phyloP scores from a whole-genome alignment of 1,139 yeast species.

The Kluyveromyces sp. region DNA sequence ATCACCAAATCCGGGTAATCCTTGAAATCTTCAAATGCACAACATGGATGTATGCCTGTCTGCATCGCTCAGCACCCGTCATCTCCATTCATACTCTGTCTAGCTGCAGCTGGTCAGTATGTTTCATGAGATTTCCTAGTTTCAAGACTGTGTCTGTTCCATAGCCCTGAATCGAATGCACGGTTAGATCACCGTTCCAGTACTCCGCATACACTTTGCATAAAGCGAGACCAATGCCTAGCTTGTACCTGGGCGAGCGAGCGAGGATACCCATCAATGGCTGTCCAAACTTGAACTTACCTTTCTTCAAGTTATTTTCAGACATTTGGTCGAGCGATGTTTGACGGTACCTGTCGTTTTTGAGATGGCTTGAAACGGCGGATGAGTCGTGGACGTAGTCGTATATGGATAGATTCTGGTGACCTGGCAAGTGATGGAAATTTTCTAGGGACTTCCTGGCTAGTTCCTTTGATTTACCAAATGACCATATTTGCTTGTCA shows the following conservation, averaged over 20 bases:
- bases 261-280: constrained; percentile 51
- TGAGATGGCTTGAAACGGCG: background rate
- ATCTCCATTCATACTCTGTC: constrained; percentile 61
- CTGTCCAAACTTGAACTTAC: constrained; percentile 30
- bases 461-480: constrained; percentile 57
- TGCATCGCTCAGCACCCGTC: no score
- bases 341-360: constrained; percentile 7
- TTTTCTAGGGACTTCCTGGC: constrained; percentile 53
- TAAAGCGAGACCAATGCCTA: constrained; percentile 88
- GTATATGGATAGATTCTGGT: constrained; percentile 31
- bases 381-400: constrained; percentile 21
- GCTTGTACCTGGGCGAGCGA: constrained; percentile 64
- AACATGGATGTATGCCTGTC: no score
- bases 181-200: constrained; percentile 85
- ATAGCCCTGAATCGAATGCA: constrained; percentile 81
- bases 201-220: constrained; percentile 88
- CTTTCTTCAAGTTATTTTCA: constrained; percentile 26
- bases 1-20: background rate
- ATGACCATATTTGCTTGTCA: constrained; percentile 64
- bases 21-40: background rate
- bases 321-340: constrained; percentile 34
- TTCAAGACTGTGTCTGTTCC: constrained; percentile 85
- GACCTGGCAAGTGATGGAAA: constrained; percentile 63
- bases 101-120: constrained; percentile 56
- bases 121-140: constrained; percentile 68